These are phyloP conservation scores for Albizia julibrissin DNA, from an alignment of 306 rosid species.

Conservation along the genomic window DNA sequence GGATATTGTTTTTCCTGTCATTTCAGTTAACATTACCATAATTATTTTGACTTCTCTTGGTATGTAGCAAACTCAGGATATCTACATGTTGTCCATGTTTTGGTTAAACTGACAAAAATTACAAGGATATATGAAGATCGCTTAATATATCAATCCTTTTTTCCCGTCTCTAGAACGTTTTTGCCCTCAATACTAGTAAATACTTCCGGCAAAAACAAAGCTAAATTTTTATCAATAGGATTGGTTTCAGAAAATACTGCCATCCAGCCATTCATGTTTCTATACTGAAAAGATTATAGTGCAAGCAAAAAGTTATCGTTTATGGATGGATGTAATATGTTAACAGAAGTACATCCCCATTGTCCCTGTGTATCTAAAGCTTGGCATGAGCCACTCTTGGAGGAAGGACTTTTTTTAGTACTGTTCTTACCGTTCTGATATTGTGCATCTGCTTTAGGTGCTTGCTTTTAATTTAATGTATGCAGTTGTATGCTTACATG, in stretches of 20 bases:
- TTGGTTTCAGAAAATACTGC: not conserved
- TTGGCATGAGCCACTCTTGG: not conserved
- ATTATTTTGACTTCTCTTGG: not conserved
- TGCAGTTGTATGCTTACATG: not conserved
- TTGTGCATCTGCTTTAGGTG: not conserved
- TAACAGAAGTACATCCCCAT: constrained; percentile 5
- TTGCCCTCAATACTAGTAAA: not conserved
- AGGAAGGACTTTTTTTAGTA: not conserved
- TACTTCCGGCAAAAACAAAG: constrained; percentile 1
- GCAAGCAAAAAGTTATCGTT: not conserved
- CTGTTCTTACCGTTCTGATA: not conserved
- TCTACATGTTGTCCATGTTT: not conserved
- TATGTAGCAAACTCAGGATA: not conserved
- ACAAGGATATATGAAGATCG: not conserved
- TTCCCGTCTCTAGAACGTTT: not conserved
- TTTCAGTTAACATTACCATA: constrained; percentile 8
- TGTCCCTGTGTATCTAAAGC: not conserved
- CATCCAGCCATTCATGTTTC: not conserved
- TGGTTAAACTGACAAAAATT: constrained; percentile 9
- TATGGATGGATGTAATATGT: not conserved
- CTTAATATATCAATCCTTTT: not conserved
- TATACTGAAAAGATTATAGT: not conserved
- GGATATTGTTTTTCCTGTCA: not conserved
- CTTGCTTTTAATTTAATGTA: not conserved
- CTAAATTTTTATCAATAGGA: not conserved